Evolutionary conservation across 2,329 filamentous ascomycete species (phyloP).

Genomic region (Tolypocladium endophyticum): DNA sequence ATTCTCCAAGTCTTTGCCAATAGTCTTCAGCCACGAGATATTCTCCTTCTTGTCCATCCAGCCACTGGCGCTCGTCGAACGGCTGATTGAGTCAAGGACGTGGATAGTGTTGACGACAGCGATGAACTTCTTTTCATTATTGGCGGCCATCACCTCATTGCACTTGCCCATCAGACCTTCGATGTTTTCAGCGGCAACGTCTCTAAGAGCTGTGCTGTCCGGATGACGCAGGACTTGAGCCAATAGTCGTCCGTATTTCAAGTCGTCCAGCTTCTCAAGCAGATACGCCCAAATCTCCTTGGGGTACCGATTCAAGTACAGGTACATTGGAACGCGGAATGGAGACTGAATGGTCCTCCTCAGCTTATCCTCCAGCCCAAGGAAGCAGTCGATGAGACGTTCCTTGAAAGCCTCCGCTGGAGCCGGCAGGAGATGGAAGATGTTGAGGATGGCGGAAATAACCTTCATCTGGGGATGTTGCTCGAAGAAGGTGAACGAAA

Average conservation of each 20-base stretch:
- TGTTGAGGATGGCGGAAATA: constrained; percentile 87
- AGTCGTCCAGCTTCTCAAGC: constrained; percentile 67
- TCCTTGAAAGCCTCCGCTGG: constrained; percentile 89
- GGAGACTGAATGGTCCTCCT: constrained; percentile 83
- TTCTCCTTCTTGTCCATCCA: constrained; percentile 64
- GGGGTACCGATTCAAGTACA: constrained; percentile 87
- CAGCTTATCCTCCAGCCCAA: constrained; percentile 77
- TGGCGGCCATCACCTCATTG: constrained; percentile 51
- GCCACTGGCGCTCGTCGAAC: constrained; percentile 49
- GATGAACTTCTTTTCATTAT: constrained; percentile 56
- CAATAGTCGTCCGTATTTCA: constrained; percentile 82
- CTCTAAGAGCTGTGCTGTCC: constrained; percentile 63
- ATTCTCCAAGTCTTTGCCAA: constrained; percentile 69
- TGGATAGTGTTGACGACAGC: constrained; percentile 83
- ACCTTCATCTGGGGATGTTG: constrained; percentile 90
- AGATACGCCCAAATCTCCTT: constrained; percentile 79
- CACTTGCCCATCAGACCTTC: constrained; percentile 60
- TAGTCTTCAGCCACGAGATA: constrained; percentile 48
- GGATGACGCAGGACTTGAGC: constrained; percentile 73
- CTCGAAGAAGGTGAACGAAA: constrained; percentile 90
- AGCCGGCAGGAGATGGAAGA: constrained; percentile 89
- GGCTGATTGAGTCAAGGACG: constrained; percentile 67
- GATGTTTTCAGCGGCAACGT: constrained; percentile 62
- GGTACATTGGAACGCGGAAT: constrained; percentile 81
- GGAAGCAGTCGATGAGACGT: constrained; percentile 77